These are phyloP conservation scores for Hibiscus syriacus DNA, from an alignment of 345 rosid species.

Conservation along the genomic window DNA sequence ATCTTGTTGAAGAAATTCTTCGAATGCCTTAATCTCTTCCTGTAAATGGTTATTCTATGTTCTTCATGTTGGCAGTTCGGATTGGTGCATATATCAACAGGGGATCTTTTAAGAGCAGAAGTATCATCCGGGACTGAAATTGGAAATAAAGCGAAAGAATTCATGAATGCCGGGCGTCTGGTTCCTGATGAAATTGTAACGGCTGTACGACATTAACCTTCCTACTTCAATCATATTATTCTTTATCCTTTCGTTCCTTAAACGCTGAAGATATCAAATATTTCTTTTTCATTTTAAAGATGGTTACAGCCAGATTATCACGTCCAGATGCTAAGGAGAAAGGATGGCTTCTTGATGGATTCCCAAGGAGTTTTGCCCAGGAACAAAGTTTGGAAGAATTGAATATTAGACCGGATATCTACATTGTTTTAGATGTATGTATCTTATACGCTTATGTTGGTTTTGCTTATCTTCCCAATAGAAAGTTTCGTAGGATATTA, in stretches of 20 bases:
- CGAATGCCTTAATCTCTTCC: background rate
- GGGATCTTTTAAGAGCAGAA: conserved; percentile 83
- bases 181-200: conserved; percentile 87
- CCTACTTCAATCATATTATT: background rate
- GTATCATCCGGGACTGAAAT: conserved; percentile 69
- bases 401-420: conserved; percentile 70
- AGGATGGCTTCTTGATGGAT: conserved; percentile 97
- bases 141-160: conserved; percentile 72
- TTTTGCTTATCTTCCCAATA: conserved; percentile 2
- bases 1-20: background rate
- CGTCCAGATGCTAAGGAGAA: conserved; percentile 53
- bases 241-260: background rate
- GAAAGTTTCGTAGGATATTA: background rate
- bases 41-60: background rate
- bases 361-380: conserved; percentile 69
- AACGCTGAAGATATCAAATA: background rate
- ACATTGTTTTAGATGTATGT: conserved; percentile 65
- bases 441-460: background rate
- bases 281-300: background rate
- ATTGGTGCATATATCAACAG: conserved; percentile 85
- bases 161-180: conserved; percentile 66
- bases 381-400: conserved; percentile 65
- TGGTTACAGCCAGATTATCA: conserved; percentile 15
- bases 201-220: conserved; percentile 32
- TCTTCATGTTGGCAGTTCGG: conserved; percentile 37